Percentiles rank a stretch among this genome's conserved stretches.
phyloP scores from a whole-genome alignment of 768 basidiomycete species.

The Russula ochroleuca region DNA sequence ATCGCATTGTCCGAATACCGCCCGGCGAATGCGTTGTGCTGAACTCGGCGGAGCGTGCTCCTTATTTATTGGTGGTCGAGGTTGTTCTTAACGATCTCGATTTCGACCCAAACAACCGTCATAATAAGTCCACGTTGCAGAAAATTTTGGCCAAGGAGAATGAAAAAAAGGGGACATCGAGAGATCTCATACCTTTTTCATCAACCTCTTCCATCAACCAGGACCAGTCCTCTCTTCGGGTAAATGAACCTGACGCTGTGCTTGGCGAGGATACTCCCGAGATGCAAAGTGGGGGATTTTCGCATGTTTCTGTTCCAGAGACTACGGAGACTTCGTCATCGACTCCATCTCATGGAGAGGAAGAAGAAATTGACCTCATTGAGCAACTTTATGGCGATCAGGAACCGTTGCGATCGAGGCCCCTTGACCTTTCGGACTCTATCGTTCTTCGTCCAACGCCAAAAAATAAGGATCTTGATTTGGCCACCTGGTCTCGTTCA shows the following conservation, averaged over 20 bases:
- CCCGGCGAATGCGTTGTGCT: constrained; percentile 97
- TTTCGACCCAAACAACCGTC: constrained; percentile 79
- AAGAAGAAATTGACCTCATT: constrained; percentile 94
- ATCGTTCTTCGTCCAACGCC: constrained; percentile 77
- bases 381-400: constrained; percentile 90
- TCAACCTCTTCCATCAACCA: constrained; percentile 13
- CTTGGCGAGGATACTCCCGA: constrained; percentile 31
- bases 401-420: constrained; percentile 61
- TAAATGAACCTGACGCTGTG: constrained; percentile 28
- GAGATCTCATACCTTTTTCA: constrained; percentile 43
- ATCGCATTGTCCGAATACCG: constrained; percentile 94
- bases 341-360: constrained; percentile 37
- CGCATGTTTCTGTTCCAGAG: neutral
- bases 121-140: constrained; percentile 82
- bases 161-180: constrained; percentile 53
- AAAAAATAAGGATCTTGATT: constrained; percentile 86
- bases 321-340: constrained; percentile 8
- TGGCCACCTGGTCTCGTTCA: constrained; percentile 71
- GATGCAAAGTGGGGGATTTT: constrained; percentile 12
- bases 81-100: constrained; percentile 86
- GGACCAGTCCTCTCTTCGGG: constrained; percentile 13
- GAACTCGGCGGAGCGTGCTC: constrained; percentile 95
- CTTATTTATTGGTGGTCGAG: constrained; percentile 89
- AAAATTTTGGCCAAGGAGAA: constrained; percentile 67
- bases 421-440: constrained; percentile 78